Percentiles rank a stretch among this genome's conserved stretches.
Evolutionary conservation across 2,329 filamentous ascomycete species (phyloP).

Genomic region (Drechslerella stenobrocha): DNA sequence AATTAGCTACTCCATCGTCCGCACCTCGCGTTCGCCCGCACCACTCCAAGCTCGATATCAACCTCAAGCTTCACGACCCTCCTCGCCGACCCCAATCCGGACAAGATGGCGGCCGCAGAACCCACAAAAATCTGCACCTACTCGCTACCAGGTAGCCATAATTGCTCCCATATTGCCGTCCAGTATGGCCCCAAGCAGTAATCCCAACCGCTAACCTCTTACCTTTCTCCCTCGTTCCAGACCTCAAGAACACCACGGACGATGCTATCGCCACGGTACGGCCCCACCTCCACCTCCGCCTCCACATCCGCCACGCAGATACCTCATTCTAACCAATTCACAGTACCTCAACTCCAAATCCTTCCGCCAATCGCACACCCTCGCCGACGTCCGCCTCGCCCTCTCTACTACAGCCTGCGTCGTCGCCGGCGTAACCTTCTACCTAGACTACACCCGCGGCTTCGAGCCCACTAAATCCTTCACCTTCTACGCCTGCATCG

Average conservation of each 20-base stretch:
- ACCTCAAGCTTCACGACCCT: background rate
- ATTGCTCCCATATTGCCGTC: background rate
- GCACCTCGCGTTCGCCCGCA: slow-evolving; percentile 11
- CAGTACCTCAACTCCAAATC: slow-evolving; percentile 88
- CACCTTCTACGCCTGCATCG: slow-evolving; percentile 74
- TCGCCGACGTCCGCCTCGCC: slow-evolving; percentile 78
- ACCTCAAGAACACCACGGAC: slow-evolving; percentile 95
- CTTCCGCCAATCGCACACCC: slow-evolving; percentile 78
- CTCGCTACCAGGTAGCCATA: slow-evolving; percentile 48
- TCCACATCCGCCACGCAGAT: background rate
- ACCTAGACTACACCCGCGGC: slow-evolving; percentile 81
- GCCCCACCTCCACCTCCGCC: background rate
- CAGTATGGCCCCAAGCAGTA: too few species aligned
- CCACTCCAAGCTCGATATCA: slow-evolving; percentile 19
- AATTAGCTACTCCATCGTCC: slow-evolving; percentile 14
- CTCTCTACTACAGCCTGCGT: slow-evolving; percentile 81
- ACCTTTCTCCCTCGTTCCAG: too few species aligned
- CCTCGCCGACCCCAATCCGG: background rate
- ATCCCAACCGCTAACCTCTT: too few species aligned
- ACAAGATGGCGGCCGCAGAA: slow-evolving; percentile 40
- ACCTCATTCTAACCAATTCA: background rate
- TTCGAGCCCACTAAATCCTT: slow-evolving; percentile 83
- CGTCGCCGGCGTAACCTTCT: slow-evolving; percentile 81
- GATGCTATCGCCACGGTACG: slow-evolving; percentile 71
- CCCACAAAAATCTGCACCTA: slow-evolving; percentile 51